phyloP scores from a whole-genome alignment of 2,329 filamentous ascomycete species.

The Colletotrichum sp. region DNA sequence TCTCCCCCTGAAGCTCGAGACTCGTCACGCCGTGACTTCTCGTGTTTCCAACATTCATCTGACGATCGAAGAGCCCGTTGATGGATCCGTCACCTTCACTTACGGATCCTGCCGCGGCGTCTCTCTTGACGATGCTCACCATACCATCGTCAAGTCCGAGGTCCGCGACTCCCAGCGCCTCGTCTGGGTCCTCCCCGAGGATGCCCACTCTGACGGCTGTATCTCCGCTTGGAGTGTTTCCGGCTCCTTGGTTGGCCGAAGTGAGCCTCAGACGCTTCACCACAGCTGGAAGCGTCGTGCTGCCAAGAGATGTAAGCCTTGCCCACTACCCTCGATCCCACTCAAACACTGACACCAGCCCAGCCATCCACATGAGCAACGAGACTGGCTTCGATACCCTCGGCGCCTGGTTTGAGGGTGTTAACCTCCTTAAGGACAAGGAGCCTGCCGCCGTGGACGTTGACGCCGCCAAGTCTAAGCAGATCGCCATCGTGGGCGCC shows the following conservation, averaged over 20 bases:
- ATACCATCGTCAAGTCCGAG: conserved; percentile 23
- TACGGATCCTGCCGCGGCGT: conserved; percentile 26
- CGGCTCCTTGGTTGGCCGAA: conserved; percentile 38
- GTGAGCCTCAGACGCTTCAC: conserved; percentile 35
- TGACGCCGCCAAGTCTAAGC: conserved; percentile 58
- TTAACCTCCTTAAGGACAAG: conserved; percentile 61
- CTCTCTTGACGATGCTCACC: conserved; percentile 20
- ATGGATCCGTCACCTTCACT: conserved; percentile 25
- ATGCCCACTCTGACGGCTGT: conserved; percentile 35
- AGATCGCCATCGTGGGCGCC: conserved; percentile 68
- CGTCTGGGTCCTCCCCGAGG: conserved; percentile 28
- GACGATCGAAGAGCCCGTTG: conserved; percentile 19
- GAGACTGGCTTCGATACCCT: conserved; percentile 49
- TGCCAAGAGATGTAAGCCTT: conserved; percentile 18
- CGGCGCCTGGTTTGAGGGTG: conserved; percentile 72
- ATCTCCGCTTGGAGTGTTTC: conserved; percentile 42
- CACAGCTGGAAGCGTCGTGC: conserved; percentile 27
- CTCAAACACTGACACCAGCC: conserved; percentile 25
- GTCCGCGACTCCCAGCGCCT: conserved; percentile 25
- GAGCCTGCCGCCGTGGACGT: conserved; percentile 58
- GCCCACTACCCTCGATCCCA: not conserved
- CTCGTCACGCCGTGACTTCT: conserved; percentile 33
- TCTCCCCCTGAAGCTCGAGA: conserved; percentile 38
- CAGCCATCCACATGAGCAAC: conserved; percentile 52
- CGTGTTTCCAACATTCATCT: conserved; percentile 38